Evolutionary conservation across 2,329 filamentous ascomycete species (phyloP).

Genomic region (Lachnellula arida): DNA sequence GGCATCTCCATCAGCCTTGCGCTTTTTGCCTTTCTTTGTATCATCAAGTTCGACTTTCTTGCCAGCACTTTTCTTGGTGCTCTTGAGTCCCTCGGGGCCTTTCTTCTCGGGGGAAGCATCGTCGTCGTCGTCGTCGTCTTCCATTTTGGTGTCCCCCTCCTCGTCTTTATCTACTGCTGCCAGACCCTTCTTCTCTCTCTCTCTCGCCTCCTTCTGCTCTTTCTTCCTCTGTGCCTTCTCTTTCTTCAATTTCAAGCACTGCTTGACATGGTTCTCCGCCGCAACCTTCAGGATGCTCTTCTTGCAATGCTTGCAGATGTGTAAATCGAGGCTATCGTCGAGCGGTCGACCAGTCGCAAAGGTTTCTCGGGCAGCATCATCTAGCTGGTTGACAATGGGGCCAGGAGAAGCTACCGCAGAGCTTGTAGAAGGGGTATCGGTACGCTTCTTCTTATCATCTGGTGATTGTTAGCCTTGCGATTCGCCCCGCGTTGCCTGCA

Average conservation of each 20-base stretch:
- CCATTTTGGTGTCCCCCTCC: conserved; percentile 33
- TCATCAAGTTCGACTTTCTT: conserved; percentile 58
- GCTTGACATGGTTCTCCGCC: conserved; percentile 73
- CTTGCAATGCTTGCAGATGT: conserved; percentile 92
- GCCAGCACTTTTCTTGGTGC: conserved; percentile 59
- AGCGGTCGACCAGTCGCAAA: conserved; percentile 79
- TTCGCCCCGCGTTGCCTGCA: background rate
- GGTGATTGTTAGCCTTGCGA: conserved; percentile 7
- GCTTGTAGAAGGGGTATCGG: conserved; percentile 37
- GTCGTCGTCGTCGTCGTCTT: conserved; percentile 38
- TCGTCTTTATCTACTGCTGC: conserved; percentile 31
- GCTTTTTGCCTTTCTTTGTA: conserved; percentile 66
- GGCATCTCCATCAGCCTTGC: conserved; percentile 70
- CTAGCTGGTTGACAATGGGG: conserved; percentile 62
- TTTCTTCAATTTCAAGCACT: conserved; percentile 65
- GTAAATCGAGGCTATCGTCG: conserved; percentile 72
- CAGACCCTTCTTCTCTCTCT: conserved; percentile 40
- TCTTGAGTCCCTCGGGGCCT: conserved; percentile 31
- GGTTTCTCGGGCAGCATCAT: conserved; percentile 69
- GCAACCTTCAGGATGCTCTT: conserved; percentile 74
- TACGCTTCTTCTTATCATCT: conserved; percentile 54
- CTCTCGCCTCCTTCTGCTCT: conserved; percentile 32
- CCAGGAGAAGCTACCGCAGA: conserved; percentile 44
- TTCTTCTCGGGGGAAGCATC: conserved; percentile 40
- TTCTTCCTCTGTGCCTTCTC: conserved; percentile 34